Conservation (phyloP, 352 stramenopile species). For the Aphanomyces stellatus region DNA sequence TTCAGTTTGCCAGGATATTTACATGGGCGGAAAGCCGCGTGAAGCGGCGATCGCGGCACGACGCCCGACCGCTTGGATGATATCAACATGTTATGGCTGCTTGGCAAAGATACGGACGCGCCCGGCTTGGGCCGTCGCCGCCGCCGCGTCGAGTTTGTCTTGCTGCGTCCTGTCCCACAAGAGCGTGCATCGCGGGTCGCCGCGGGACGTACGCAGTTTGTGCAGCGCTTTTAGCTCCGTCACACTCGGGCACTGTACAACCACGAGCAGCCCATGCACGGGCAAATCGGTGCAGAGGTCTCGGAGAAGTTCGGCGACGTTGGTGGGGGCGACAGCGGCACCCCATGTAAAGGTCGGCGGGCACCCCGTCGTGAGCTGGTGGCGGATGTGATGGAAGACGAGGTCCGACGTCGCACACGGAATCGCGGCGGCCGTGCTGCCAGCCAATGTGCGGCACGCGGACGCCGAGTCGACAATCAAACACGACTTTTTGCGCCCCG, state of each 20-base stretch:
- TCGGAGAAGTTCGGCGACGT: conserved; percentile 24
- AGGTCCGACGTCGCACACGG: conserved; percentile 37
- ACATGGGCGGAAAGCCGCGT: conserved; percentile 6
- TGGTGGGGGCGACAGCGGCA: conserved; percentile 15
- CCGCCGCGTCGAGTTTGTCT: conserved; percentile 40
- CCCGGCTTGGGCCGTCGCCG: conserved; percentile 40
- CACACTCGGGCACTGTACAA: conserved; percentile 43
- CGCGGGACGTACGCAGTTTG: conserved; percentile 65
- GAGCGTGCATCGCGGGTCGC: conserved; percentile 60
- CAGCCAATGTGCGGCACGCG: conserved; percentile 51
- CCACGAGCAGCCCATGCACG: conserved; percentile 38
- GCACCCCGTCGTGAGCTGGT: conserved; percentile 77
- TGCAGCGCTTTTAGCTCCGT: conserved; percentile 56
- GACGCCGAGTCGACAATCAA: conserved; percentile 65
- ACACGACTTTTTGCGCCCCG: conserved; percentile 58
- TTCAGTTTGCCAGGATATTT: conserved; percentile 1
- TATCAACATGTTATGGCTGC: background rate
- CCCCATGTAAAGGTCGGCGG: conserved; percentile 74
- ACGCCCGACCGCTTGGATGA: background rate
- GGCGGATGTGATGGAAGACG: conserved; percentile 44
- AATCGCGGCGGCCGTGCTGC: conserved; percentile 46
- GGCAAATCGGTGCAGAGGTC: conserved; percentile 42
- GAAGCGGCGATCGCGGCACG: conserved; percentile 7
- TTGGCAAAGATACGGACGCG: conserved; percentile 56
- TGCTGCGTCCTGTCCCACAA: conserved; percentile 73